Evolutionary conservation across 1,284 basidiomycete species (phyloP), one percentile per base, ranked within the genome.

Genomic region (Ustilago hordei): DNA sequence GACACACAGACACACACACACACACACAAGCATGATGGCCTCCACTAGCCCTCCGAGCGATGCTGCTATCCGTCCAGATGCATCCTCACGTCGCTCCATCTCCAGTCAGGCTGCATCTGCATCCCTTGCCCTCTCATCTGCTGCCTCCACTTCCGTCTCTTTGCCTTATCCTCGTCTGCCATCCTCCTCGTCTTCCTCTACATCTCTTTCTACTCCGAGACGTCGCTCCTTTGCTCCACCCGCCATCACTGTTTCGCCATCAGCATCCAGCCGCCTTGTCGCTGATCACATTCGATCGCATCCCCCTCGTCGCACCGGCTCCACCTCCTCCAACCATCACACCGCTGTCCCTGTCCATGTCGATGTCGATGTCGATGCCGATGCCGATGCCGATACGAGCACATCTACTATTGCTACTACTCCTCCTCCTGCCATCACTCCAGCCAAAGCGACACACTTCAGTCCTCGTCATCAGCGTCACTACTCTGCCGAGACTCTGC

Each of bases 401-500:
- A 19, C 43, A 31, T 50, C 48, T n/a, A 31, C 9, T n/a, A 50
- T n/a, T 13, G 6, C 45, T 13, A 19, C 48, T 50, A 19, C 48
- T 50, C 48, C 48, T n/a, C 3, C 48, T 13, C 11, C 54, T 6
- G 31, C 7, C 17, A 34, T 5, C 59, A 32, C 31, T 41, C 47
- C 47, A 32, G 36, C 45, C 9, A 48, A 36, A 34, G 39, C 57
- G 19, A 57, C 12, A 32, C 41, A 23, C 12, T 34, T 39, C 9
- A 54, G 19, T 6, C 17, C 48, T 13, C 48, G 48, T 17, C 61
- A 47, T 28, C 69, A 65, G 45, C 69, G 66, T 19, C 70, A 62
- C 17, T 54, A 54, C 23, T 79, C 78, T 8, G 59, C 47, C 19
- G 69, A 82, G 53, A 81, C 63, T 12, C 63, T 82, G 11, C 65